A percentile compares a stretch with the other conserved stretches of the same genome.
Evolutionary conservation across 2,329 filamentous ascomycete genomes (phyloP).

Genomic region (Arthrobotrys musiformis): DNA sequence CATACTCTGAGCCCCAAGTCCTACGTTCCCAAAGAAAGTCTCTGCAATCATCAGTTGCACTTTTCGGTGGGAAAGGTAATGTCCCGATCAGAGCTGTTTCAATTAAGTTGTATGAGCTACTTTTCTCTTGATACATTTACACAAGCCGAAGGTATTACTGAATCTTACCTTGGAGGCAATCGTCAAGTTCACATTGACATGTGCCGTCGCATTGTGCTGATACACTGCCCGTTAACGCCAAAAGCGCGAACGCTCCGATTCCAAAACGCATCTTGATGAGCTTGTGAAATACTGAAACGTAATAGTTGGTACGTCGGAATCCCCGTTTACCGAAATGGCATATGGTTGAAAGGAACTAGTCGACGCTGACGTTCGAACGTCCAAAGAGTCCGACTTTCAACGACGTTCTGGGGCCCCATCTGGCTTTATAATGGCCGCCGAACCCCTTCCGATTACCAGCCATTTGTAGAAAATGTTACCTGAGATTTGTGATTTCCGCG

Average conservation of each 20-base stretch:
- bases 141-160: not conserved
- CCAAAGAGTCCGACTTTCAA: not conserved
- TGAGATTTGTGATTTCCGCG: not conserved
- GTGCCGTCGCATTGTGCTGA: not conserved
- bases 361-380: slow-evolving; percentile 1
- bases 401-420: not conserved
- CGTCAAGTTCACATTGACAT: slow-evolving; percentile 25
- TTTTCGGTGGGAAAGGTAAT: not conserved
- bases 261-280: slow-evolving; percentile 20
- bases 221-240: not conserved
- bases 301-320: not conserved
- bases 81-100: slow-evolving; percentile 11
- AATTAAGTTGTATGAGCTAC: not conserved
- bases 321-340: too few relatives aligned
- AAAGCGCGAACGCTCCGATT: slow-evolving; percentile 13
- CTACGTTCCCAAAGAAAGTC: slow-evolving; percentile 29
- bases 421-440: not conserved
- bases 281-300: not conserved
- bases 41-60: slow-evolving; percentile 10
- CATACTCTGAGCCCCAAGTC: slow-evolving; percentile 11
- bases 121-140: not conserved
- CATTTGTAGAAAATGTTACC: not conserved
- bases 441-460: not conserved
- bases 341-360: not conserved
- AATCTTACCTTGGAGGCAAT: slow-evolving; percentile 24